Conservation (phyloP, 1,284 basidiomycete species). For the Ceratobasidium sp. region DNA sequence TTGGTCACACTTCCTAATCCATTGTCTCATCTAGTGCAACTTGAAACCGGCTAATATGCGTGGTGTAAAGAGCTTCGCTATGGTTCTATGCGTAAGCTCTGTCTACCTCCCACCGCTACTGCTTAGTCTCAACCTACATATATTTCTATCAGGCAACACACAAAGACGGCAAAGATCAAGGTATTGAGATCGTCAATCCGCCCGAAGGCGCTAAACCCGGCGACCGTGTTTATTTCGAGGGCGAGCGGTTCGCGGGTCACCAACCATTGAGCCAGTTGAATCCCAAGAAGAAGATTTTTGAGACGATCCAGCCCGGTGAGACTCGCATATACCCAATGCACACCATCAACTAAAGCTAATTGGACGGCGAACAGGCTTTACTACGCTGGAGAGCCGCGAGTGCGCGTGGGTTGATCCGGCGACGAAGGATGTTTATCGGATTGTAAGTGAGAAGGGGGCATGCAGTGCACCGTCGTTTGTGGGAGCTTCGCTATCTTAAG, state of each 20-base stretch:
- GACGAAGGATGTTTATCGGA: constrained; percentile 84
- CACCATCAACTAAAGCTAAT: neutral
- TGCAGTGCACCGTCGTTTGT: constrained; percentile 85
- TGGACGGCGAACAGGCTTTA: constrained; percentile 71
- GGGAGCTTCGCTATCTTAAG: constrained; percentile 87
- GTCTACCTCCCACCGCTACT: neutral
- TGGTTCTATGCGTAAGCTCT: constrained; percentile 87
- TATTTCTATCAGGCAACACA: constrained; percentile 75
- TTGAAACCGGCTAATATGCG: constrained; percentile 96
- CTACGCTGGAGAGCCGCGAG: constrained; percentile 84
- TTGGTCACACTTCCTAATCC: neutral
- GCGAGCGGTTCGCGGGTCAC: constrained; percentile 82
- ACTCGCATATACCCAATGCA: constrained; percentile 9
- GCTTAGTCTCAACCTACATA: neutral
- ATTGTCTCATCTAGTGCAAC: constrained; percentile 74
- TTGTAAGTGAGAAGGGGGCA: constrained; percentile 86
- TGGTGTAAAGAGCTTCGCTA: constrained; percentile 94
- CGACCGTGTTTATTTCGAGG: constrained; percentile 94
- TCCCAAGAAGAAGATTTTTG: constrained; percentile 98
- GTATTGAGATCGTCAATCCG: constrained; percentile 91
- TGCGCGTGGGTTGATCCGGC: constrained; percentile 91
- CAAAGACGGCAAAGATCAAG: constrained; percentile 88
- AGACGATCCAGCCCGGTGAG: constrained; percentile 88
- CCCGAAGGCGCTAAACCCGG: constrained; percentile 89
- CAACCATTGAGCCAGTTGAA: constrained; percentile 86